Evolutionary conservation across 805 yeast species (phyloP).

Genomic region (Ogataea nakhonphanomensis): DNA sequence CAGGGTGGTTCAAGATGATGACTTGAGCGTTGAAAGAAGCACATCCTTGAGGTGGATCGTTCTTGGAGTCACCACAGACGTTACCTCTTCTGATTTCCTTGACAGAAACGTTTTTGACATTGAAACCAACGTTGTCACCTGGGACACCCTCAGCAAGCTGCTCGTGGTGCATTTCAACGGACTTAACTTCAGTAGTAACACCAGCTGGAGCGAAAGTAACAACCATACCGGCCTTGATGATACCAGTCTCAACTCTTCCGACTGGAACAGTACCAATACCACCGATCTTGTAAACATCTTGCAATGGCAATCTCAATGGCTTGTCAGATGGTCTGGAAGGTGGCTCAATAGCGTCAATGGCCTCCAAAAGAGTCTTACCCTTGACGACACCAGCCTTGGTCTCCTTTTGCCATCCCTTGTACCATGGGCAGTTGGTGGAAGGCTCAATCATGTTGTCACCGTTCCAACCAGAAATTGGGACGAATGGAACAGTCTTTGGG

Average conservation of each 20-base stretch:
- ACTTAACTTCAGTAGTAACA: too few species aligned
- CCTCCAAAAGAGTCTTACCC: slow-evolving; percentile 83
- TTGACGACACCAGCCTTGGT: slow-evolving; percentile 69
- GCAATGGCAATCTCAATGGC: slow-evolving; percentile 87
- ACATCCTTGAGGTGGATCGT: too few species aligned
- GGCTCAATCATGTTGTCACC: slow-evolving; percentile 92
- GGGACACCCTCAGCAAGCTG: too few species aligned
- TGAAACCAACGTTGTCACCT: too few species aligned
- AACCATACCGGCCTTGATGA: too few species aligned
- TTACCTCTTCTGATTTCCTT: too few species aligned
- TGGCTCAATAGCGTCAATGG: slow-evolving; percentile 79
- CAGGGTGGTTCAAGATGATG: too few species aligned
- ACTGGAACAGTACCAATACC: slow-evolving; percentile 91
- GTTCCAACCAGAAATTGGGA: slow-evolving; percentile 89
- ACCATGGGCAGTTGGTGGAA: slow-evolving; percentile 80
- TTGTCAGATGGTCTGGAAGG: slow-evolving; percentile 79
- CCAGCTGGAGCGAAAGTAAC: too few species aligned
- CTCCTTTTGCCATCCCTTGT: slow-evolving; percentile 83
- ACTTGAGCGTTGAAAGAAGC: too few species aligned
- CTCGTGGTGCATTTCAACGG: too few species aligned
- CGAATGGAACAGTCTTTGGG: slow-evolving; percentile 80
- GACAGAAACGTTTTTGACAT: too few species aligned
- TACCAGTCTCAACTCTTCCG: slow-evolving; percentile 85
- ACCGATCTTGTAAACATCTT: slow-evolving; percentile 92
- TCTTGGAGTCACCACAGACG: too few species aligned